Base-by-base conservation (phyloP, 225 moss, liverwort and hornwort genomes). In the Pseudisothecium myosuroides region DNA sequence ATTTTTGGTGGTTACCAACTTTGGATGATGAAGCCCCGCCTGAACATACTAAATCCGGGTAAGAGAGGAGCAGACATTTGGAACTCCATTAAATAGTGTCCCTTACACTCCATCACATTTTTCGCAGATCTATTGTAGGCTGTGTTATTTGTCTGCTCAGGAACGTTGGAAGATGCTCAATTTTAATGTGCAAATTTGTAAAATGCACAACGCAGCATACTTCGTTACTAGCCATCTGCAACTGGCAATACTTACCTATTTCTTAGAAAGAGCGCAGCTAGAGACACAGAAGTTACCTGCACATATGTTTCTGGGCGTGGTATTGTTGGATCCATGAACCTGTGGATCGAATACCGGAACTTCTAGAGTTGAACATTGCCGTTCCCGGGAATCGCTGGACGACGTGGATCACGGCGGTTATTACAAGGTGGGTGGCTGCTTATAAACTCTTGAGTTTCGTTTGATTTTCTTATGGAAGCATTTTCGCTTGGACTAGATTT, bases 1-100 rank as follows among this genome's bases (percentile, higher is more conserved):
- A 94, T 92, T 90, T 94, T 37, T 94, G 92, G 92, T 94, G 94
- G 94, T 76, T 94, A 81, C 84, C 92, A 31, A 43, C 54, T 63
- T 84, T 76, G 43, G 88, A 91, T 54, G 88, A 94, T 56, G 91
- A 92, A 29, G 74, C 88, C 50, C 27, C 14, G 22, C 37, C 58
- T 63, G 86, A 85, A 55, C 74, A 10, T 34, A 60, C 63, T 10
- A 83, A 85, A 75, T 63, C 74, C 61, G 69, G 62, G 62, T 83
- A 59, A 79, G n/a, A 59, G 81, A 50, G 14, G 34, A 74, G 47
- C 85, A 45, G 29, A 43, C 34, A 58, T 41, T 83, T 55, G 55
- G 55, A 81, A 27, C 59, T 16, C 58, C 26, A 39, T 79, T 58
- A 27, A 27, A 27, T 11, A 26, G 16, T 55, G 16, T 17, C 49